Evolutionary conservation across 495 filamentous ascomycete species (phyloP).

Genomic region (Hypoxylon perforatum): DNA sequence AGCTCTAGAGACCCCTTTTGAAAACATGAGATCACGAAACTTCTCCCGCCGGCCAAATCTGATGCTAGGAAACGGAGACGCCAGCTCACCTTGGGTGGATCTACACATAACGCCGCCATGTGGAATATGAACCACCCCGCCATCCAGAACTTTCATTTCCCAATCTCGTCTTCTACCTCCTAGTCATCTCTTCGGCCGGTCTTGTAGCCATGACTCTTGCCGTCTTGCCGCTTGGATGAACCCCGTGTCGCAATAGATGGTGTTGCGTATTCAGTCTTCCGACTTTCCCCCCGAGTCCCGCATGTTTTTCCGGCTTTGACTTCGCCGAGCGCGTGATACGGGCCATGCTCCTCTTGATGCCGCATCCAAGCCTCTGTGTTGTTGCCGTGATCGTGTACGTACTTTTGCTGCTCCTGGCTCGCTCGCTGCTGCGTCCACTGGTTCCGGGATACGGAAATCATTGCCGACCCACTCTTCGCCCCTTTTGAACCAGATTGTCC

Average conservation of each 20-base stretch:
- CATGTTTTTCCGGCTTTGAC: background rate
- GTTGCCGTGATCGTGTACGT: background rate
- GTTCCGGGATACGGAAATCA: constrained; percentile 12
- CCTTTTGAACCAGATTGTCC: background rate
- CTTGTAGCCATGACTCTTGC: background rate
- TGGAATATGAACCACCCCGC: too few relatives aligned
- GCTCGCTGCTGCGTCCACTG: constrained; percentile 9
- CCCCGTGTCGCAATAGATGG: constrained; percentile 11
- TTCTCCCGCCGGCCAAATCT: too few relatives aligned
- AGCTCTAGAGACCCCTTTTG: too few relatives aligned
- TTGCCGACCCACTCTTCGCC: background rate
- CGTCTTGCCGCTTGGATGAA: background rate
- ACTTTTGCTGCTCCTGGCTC: background rate
- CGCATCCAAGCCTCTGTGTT: constrained; percentile 5
- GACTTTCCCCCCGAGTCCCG: background rate
- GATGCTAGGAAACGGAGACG: too few relatives aligned
- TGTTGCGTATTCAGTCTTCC: background rate
- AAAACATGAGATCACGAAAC: too few relatives aligned
- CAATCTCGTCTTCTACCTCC: too few relatives aligned
- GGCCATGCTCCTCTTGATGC: constrained; percentile 6
- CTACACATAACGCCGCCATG: too few relatives aligned
- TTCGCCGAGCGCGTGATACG: constrained; percentile 10
- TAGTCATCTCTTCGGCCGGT: too few relatives aligned
- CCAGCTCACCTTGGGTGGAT: too few relatives aligned
- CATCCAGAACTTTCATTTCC: too few relatives aligned